These are phyloP conservation scores for Polychytrium aggregatum DNA, from an alignment of 192 early-diverging fungal genomes.

Conservation along the genomic window DNA sequence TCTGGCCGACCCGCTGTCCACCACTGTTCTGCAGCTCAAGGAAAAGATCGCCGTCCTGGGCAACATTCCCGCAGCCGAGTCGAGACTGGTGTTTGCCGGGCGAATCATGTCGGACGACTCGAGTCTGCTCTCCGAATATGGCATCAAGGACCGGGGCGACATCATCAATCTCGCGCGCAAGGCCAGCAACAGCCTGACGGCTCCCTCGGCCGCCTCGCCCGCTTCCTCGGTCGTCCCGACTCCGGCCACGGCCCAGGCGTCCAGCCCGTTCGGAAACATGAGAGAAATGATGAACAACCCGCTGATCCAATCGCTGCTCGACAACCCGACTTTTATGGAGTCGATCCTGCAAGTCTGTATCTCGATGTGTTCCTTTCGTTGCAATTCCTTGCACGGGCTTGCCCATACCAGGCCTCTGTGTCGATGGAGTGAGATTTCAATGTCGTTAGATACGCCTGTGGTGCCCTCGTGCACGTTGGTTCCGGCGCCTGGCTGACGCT, in stretches of 20 bases:
- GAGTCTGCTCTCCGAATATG: constrained; percentile 46
- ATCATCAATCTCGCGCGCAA: constrained; percentile 71
- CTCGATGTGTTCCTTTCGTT: too few species aligned
- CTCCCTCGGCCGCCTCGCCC: constrained; percentile 1
- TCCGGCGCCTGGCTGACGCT: too few species aligned
- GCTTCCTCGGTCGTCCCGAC: neutral
- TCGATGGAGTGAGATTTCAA: too few species aligned
- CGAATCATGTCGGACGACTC: constrained; percentile 76
- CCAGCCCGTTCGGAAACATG: constrained; percentile 2
- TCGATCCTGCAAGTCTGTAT: constrained; percentile 13
- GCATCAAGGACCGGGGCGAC: constrained; percentile 57
- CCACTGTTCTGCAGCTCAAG: constrained; percentile 55
- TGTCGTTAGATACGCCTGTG: too few species aligned
- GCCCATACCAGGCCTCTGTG: too few species aligned
- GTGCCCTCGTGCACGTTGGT: too few species aligned
- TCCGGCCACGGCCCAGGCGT: neutral
- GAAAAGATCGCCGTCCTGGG: constrained; percentile 41
- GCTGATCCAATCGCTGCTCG: constrained; percentile 5
- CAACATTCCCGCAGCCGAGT: constrained; percentile 46
- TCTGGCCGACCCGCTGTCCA: constrained; percentile 20
- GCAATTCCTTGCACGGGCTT: too few species aligned
- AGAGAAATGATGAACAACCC: constrained; percentile 12
- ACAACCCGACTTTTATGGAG: constrained; percentile 15
- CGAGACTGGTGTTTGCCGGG: constrained; percentile 76
- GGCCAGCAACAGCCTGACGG: neutral